Conservation (phyloP, 495 filamentous ascomycete genomes). For the Lasiosphaeria miniovina region DNA sequence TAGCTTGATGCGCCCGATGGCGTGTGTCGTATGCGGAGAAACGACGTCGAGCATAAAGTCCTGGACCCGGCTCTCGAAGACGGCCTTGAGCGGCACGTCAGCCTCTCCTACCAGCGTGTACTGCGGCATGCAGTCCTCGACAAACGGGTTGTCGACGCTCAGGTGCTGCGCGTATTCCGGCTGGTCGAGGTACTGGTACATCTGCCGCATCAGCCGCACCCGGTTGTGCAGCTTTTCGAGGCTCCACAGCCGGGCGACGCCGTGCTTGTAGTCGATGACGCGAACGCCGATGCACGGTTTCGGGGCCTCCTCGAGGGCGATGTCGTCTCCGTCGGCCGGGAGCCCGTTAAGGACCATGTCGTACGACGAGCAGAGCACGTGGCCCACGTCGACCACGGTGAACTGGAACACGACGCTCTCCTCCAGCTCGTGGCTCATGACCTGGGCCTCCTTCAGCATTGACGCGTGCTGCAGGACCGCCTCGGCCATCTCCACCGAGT, state of each 20-base stretch:
- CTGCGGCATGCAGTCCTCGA: constrained; percentile 82
- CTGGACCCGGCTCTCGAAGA: constrained; percentile 92
- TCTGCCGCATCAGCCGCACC: constrained; percentile 86
- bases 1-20: constrained; percentile 83
- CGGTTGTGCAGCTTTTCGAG: constrained; percentile 86
- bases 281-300: constrained; percentile 92
- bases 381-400: constrained; percentile 82
- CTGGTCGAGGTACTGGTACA: constrained; percentile 92
- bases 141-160: constrained; percentile 78
- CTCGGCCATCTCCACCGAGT: constrained; percentile 94
- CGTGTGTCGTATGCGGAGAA: constrained; percentile 88
- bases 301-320: constrained; percentile 71
- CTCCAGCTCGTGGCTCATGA: constrained; percentile 96
- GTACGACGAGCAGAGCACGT: constrained; percentile 87
- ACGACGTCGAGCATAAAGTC: constrained; percentile 88
- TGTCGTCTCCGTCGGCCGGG: constrained; percentile 79
- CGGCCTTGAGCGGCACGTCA: constrained; percentile 87
- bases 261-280: constrained; percentile 86
- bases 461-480: constrained; percentile 82
- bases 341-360: constrained; percentile 94
- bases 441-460: constrained; percentile 88
- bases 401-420: constrained; percentile 96
- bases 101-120: constrained; percentile 93
- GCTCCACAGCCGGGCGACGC: constrained; percentile 90
- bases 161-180: constrained; percentile 89